Evolutionary conservation across 1,139 yeast species (phyloP).

Genomic region (Hanseniaspora uvarum): DNA sequence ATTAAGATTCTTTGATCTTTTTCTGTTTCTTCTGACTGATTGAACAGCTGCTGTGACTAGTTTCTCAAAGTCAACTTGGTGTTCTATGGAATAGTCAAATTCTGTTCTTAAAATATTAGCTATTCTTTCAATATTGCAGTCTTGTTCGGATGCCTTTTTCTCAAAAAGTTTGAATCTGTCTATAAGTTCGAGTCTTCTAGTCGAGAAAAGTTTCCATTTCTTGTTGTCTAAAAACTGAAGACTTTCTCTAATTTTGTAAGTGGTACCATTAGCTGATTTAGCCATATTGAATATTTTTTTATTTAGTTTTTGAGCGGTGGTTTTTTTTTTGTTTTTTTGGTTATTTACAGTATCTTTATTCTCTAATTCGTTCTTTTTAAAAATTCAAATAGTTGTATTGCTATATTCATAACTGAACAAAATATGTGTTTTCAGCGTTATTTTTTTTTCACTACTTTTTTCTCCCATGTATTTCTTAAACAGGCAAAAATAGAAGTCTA

Average conservation of each 20-base stretch:
- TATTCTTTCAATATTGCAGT: conserved; percentile 61
- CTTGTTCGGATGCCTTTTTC: conserved; percentile 87
- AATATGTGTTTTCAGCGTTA: no score
- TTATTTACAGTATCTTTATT: neutral
- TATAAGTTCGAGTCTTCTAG: conserved; percentile 75
- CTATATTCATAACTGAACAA: no score
- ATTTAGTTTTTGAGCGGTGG: neutral
- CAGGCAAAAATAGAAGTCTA: no score
- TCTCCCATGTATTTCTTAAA: neutral
- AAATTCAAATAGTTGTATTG: no score
- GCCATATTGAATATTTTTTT: conserved; percentile 13
- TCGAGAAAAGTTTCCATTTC: conserved; percentile 80
- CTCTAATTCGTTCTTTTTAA: no score
- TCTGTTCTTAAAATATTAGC: conserved; percentile 68
- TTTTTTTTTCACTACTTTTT: neutral
- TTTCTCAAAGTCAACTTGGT: conserved; percentile 67
- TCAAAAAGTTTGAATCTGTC: conserved; percentile 68
- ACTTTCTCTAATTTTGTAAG: conserved; percentile 63
- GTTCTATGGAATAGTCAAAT: conserved; percentile 54
- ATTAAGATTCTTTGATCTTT: conserved; percentile 34
- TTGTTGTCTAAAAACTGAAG: conserved; percentile 70
- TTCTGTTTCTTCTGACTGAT: conserved; percentile 57
- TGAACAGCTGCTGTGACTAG: conserved; percentile 90
- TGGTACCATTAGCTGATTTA: conserved; percentile 46
- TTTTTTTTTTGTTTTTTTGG: conserved; percentile 2